A percentile compares a stretch with the other conserved stretches of the same genome.
Conservation (phyloP, 2,329 filamentous ascomycete species). For the Blastomyces percursus region DNA sequence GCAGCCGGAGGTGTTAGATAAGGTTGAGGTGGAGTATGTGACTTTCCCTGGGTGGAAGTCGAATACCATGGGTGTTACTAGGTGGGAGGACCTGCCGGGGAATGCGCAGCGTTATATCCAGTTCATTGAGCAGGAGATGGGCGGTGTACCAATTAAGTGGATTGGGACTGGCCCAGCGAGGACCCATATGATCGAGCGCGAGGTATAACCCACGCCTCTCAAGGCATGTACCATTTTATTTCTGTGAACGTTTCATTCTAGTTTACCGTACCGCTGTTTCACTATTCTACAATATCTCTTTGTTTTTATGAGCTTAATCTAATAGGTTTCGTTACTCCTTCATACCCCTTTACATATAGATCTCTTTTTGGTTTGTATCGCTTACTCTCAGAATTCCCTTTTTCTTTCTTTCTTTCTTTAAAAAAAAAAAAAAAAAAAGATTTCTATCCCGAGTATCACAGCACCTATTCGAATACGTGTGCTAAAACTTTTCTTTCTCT, state of each 20-base stretch:
- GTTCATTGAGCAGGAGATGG: conserved; percentile 48
- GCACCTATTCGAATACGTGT: background rate
- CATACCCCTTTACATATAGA: background rate
- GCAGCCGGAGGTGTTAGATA: conserved; percentile 41
- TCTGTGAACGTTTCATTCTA: background rate
- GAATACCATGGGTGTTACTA: conserved; percentile 46
- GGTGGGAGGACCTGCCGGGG: conserved; percentile 46
- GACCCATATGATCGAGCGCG: conserved; percentile 50
- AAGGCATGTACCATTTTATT: background rate
- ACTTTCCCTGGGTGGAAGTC: conserved; percentile 52
- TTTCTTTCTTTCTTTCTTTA: background rate
- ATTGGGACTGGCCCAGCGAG: conserved; percentile 52
- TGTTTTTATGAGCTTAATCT: background rate
- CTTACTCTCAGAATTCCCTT: background rate
- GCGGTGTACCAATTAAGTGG: conserved; percentile 48
- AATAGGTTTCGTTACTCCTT: background rate
- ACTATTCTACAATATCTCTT: background rate
- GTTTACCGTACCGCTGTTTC: background rate
- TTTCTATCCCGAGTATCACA: background rate
- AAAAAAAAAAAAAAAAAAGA: no score
- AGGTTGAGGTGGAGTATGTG: conserved; percentile 48
- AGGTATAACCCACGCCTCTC: background rate
- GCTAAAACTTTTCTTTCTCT: background rate
- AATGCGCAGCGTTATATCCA: conserved; percentile 51
- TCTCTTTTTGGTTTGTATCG: background rate